Base-by-base conservation (phyloP, 257 asterid species). In the Capsicum pubescens region DNA sequence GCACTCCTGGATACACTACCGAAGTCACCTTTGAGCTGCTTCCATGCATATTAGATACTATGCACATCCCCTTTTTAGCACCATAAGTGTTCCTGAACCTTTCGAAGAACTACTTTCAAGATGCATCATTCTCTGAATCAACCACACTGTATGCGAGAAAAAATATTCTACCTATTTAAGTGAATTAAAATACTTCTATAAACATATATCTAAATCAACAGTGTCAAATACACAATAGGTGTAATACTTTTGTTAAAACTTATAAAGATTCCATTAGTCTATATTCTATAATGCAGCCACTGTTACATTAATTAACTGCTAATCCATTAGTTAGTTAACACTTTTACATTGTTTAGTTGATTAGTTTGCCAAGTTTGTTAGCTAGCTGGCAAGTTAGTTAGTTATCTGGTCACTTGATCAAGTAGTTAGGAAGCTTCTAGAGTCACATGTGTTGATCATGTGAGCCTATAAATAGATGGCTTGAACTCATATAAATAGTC, bases 101-200 rank as follows among this genome's bases (percentile, higher is more conserved):
- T 26, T 58, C n/a, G 9, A 80, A 21, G 21, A 80, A 80, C 56
- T 19, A 80, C 68, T 80, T 50, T 74, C 83, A 58, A 19, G 58
- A 80, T 4, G 68, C 42, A 64, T 44, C 70, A 36, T 39, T 44
- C 55, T 80, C 83, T 4, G 12, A 19, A 46, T 80, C 44, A 17
- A 60, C 74, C 54, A 80, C 57, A 5, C 44, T 42, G 15, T 58
- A 80, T 26, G 83, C 59, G 9, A 80, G 83, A 17, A 60, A 19
- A 39, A 80, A 42, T 6, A n/a, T 60, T 19, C 66, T 60, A 26
- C 70, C 83, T 58, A n/a, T 80, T 72, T n/a, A 19, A 72, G 35
- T n/a, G 39, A 72, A 19, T 72, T n/a, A 48, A 50, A 48, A 48
- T 46, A 48, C 80, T 46, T 21, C 8, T 21, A 55, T 72, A 50